Percentiles rank a stretch among this genome's conserved stretches.
phyloP scores from a whole-genome alignment of 768 basidiomycete genomes.

The Rhodotorula babjevae region DNA sequence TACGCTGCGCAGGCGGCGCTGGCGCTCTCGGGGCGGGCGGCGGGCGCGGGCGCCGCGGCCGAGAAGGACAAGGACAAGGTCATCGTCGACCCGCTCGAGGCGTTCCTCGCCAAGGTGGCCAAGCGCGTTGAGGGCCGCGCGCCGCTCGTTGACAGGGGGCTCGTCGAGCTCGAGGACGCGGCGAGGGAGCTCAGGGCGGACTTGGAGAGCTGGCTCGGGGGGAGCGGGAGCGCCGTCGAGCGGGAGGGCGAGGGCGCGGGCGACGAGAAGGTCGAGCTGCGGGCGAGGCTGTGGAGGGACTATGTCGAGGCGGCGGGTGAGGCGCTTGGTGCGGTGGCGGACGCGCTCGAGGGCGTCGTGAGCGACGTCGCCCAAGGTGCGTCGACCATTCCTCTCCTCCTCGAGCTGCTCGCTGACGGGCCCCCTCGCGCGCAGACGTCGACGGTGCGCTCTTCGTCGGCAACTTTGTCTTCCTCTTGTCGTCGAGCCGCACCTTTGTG shows the following conservation, averaged over 20 bases:
- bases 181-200: slow-evolving; percentile 23
- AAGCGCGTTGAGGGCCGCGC: slow-evolving; percentile 29
- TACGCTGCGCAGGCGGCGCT: background rate
- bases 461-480: slow-evolving; percentile 15
- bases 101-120: slow-evolving; percentile 25
- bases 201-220: slow-evolving; percentile 29
- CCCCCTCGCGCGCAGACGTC: background rate
- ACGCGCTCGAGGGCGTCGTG: slow-evolving; percentile 2
- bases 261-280: background rate
- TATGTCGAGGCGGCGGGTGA: slow-evolving; percentile 11
- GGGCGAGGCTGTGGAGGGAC: background rate
- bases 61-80: too few species aligned
- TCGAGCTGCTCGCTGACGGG: too few species aligned
- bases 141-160: slow-evolving; percentile 31
- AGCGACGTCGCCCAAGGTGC: background rate
- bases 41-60: slow-evolving; percentile 2
- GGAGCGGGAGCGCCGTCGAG: background rate
- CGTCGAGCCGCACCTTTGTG: slow-evolving; percentile 2
- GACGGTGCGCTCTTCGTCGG: slow-evolving; percentile 24
- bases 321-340: slow-evolving; percentile 10
- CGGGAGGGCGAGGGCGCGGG: background rate
- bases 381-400: background rate
- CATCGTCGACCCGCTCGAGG: slow-evolving; percentile 27
- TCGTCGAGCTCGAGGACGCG: slow-evolving; percentile 28
- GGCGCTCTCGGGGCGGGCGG: too few species aligned